A percentile compares a stretch with the other conserved stretches of the same genome.
Evolutionary conservation across 192 early-diverging fungal genomes (phyloP).

Genomic region (Geranomyces variabilis): DNA sequence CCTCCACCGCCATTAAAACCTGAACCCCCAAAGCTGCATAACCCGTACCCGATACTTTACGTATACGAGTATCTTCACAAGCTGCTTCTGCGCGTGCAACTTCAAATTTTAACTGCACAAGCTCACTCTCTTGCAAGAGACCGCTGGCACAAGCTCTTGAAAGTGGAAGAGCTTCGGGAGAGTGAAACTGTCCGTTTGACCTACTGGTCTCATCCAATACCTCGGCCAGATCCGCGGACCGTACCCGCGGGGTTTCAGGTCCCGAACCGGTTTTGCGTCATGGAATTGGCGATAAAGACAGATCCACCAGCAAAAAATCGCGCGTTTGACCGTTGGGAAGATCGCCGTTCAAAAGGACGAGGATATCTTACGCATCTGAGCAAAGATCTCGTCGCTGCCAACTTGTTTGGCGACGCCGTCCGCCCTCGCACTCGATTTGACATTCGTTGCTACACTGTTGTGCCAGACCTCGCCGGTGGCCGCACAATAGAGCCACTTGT

Average conservation of each 20-base stretch:
- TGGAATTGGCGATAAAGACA: constrained; percentile 21
- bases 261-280: constrained; percentile 13
- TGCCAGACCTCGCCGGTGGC: constrained; percentile 12
- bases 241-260: constrained; percentile 26
- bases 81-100: not conserved
- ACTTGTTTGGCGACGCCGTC: constrained; percentile 19
- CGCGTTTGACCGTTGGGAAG: constrained; percentile 16
- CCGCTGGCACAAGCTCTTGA: constrained; percentile 15
- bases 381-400: not conserved
- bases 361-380: constrained; percentile 2
- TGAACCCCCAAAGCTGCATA: constrained; percentile 5
- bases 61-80: constrained; percentile 17
- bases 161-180: constrained; percentile 8
- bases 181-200: not conserved
- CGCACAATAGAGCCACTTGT: not conserved
- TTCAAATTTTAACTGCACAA: constrained; percentile 18
- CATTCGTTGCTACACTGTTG: constrained; percentile 8
- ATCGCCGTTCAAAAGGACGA: not conserved
- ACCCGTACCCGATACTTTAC: constrained; percentile 26
- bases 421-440: not conserved
- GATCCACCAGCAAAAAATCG: not conserved
- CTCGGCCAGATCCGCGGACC: constrained; percentile 27
- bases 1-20: not conserved
- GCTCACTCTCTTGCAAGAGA: constrained; percentile 7
- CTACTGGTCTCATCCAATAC: constrained; percentile 21